Evolutionary conservation across 2,329 filamentous ascomycete species (phyloP), one percentile per base, ranked within the genome.

Genomic region (Pyrenophora teres): DNA sequence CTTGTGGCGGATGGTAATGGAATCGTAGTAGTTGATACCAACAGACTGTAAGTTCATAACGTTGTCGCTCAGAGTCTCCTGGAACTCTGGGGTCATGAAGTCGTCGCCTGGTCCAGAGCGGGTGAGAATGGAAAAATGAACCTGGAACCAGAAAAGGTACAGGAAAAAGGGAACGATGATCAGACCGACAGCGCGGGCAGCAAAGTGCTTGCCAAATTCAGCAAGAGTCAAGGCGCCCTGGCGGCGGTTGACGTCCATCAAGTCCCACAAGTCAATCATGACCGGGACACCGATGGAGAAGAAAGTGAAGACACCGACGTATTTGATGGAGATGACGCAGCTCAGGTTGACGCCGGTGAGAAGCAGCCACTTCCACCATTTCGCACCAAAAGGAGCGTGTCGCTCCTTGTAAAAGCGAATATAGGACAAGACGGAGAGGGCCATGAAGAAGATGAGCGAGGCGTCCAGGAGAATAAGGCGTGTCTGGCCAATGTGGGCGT

Each of bases 341-440:
- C 92, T 97, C 72, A 99, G 83, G 54, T 88, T 88, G 72, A 99
- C 93, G 54, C 94, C 94, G 6, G 94, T 99, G 66, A 97, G 77
- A 57, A 99, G 85, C 53, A 99, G 84, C 94, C 94, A 99, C 77
- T 99, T 99, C 94, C 94, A 99, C 94, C 94, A 99, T 78, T 99
- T 97, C 56, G 92, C 85, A 54, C 89, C 86, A 74, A 99, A 99
- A 3, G 94, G 83, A 60, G 87, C 83, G 67, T 97, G 92, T 64
- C 94, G 85, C 63, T 93, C 80, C 82, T 97, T 99, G 81, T 97
- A 97, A 78, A 97, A 99, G 64, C 92, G 91, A 76, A 99, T 88
- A 76, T 99, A 99, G 80, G 85, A 92, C 50, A 97, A 82, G 50
- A 99, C 82, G 74, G 92, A 96, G 76, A 94, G 87, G 4, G 94